phyloP scores from a whole-genome alignment of 176 grass and related monocot species.

The Triticum turgidum region DNA sequence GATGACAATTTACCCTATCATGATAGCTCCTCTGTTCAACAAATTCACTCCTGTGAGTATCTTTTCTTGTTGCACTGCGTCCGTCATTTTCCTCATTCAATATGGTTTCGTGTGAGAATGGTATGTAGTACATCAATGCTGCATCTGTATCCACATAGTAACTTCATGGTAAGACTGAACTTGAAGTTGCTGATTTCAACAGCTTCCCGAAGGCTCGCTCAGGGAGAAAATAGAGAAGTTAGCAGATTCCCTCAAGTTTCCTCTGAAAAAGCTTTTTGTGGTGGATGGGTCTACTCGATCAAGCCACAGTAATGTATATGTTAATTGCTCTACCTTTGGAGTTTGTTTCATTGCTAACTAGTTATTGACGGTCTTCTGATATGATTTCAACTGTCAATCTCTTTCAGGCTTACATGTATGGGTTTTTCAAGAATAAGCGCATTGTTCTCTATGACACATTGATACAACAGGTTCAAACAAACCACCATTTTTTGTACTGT shows the following conservation, averaged over 20 bases:
- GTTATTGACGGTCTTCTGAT: conserved; percentile 8
- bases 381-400: conserved; percentile 30
- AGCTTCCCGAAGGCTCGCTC: conserved; percentile 94
- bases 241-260: conserved; percentile 91
- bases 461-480: conserved; percentile 80
- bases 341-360: not conserved
- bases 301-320: conserved; percentile 97
- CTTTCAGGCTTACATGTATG: conserved; percentile 98
- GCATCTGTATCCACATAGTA: not conserved
- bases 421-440: conserved; percentile 98
- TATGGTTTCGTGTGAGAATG: conserved; percentile 26
- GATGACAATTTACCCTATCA: conserved; percentile 92
- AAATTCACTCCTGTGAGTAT: conserved; percentile 96
- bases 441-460: conserved; percentile 99
- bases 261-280: conserved; percentile 96
- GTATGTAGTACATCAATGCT: not conserved
- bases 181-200: conserved; percentile 31
- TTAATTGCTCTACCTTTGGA: conserved; percentile 2
- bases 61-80: not conserved
- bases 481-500: not conserved
- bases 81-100: conserved; percentile 10
- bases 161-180: conserved; percentile 11
- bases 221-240: conserved; percentile 94
- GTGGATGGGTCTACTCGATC: conserved; percentile 97
- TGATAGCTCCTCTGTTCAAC: conserved; percentile 97